Conservation (phyloP, 352 stramenopile species). For the Pelagophyceae sp. region DNA sequence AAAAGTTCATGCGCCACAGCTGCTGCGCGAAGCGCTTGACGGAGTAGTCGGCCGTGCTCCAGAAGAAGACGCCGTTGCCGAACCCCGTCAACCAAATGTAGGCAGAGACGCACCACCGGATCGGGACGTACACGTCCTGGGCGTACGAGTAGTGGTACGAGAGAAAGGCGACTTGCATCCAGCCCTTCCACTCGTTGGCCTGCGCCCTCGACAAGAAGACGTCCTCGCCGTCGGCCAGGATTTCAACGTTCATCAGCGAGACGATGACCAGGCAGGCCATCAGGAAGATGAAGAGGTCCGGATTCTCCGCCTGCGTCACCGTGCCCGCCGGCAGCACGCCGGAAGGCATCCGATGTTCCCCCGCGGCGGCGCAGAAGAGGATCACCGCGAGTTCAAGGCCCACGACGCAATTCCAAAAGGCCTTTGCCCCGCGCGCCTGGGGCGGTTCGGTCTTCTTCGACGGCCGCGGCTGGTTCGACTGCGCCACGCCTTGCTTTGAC, state of each 20-base stretch:
- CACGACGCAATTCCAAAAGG: neutral
- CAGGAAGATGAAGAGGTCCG: constrained; percentile 6
- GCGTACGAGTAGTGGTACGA: constrained; percentile 51
- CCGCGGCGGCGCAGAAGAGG: neutral
- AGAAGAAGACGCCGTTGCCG: constrained; percentile 55
- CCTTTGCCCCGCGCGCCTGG: neutral
- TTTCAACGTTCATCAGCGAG: neutral
- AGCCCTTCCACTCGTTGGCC: constrained; percentile 49
- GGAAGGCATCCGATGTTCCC: constrained; percentile 17
- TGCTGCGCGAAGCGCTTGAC: constrained; percentile 46
- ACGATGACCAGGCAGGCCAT: neutral
- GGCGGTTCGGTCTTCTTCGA: neutral
- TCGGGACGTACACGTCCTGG: constrained; percentile 51
- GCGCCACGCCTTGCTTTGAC: neutral
- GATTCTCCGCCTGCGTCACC: neutral
- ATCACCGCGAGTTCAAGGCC: constrained; percentile 6
- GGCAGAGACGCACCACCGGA: constrained; percentile 47
- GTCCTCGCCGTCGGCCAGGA: neutral
- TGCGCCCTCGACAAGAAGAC: constrained; percentile 12
- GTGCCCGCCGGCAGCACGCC: neutral
- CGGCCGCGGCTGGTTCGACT: neutral
- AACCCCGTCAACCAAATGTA: constrained; percentile 52
- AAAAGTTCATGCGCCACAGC: constrained; percentile 54
- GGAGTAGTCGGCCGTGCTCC: constrained; percentile 50
- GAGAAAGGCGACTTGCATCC: constrained; percentile 28